Conservation (phyloP, 2,329 filamentous ascomycete species). For the Ophiostoma sp. region DNA sequence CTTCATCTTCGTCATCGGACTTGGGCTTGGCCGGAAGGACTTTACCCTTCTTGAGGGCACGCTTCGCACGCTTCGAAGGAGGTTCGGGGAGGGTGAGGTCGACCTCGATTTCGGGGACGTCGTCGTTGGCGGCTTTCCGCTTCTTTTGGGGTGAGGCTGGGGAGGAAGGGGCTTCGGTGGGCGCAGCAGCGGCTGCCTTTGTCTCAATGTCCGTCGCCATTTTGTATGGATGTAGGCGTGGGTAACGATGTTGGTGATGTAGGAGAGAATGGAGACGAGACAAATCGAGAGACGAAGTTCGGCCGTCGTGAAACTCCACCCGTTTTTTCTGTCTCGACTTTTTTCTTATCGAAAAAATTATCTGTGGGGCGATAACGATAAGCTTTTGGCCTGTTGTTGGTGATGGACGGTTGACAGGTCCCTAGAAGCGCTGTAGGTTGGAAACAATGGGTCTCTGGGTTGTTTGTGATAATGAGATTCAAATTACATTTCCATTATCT, state of each 20-base stretch:
- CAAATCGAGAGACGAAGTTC: not conserved
- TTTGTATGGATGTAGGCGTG: too few species aligned
- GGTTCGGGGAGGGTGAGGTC: constrained; percentile 88
- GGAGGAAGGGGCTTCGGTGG: not conserved
- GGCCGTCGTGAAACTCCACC: not conserved
- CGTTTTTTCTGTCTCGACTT: constrained; percentile 8
- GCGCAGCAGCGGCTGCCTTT: not conserved
- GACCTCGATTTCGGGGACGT: constrained; percentile 76
- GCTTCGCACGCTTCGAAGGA: constrained; percentile 89
- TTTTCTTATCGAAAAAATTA: constrained; percentile 14
- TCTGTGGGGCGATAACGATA: constrained; percentile 20
- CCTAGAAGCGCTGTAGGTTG: not conserved
- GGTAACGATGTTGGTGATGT: not conserved
- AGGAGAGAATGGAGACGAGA: not conserved
- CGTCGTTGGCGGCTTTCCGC: constrained; percentile 57
- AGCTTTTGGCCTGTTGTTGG: not conserved
- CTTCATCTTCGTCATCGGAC: constrained; percentile 32
- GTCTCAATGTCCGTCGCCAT: constrained; percentile 18
- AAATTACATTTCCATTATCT: too few species aligned
- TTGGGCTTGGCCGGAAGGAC: constrained; percentile 46
- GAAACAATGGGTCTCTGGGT: not conserved
- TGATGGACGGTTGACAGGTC: not conserved
- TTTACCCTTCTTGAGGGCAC: constrained; percentile 84
- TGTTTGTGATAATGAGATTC: not conserved
- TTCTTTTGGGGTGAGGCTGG: constrained; percentile 64